phyloP scores from a whole-genome alignment of 352 stramenopile species.

The Globisporangium parvum region DNA sequence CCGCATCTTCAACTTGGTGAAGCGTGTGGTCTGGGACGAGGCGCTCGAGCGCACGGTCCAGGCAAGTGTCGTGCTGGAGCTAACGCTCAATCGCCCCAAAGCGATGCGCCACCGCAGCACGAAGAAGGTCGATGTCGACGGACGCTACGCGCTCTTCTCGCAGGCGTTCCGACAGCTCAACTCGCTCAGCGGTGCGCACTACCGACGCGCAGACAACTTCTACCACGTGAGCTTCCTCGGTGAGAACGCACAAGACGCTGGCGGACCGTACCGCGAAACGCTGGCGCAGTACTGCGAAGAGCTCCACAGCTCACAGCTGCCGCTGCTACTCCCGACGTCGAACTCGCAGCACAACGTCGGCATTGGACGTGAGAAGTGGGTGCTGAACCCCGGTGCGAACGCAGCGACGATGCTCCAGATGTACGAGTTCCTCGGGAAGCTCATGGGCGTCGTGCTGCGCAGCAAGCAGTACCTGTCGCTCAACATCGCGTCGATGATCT shows the following conservation, averaged over 20 bases:
- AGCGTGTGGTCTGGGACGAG: conserved; percentile 66
- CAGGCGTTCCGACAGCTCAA: conserved; percentile 84
- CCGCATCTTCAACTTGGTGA: conserved; percentile 71
- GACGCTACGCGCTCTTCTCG: conserved; percentile 67
- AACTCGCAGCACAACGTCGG: conserved; percentile 90
- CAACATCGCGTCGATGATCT: conserved; percentile 82
- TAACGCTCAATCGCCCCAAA: conserved; percentile 77
- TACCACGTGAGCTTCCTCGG: conserved; percentile 85
- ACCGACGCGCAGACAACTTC: conserved; percentile 59
- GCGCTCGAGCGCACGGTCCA: conserved; percentile 48
- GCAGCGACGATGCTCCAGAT: conserved; percentile 55
- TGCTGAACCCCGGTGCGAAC: conserved; percentile 78
- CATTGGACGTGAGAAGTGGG: conserved; percentile 82
- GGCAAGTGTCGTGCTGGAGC: conserved; percentile 40
- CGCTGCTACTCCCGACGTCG: conserved; percentile 83
- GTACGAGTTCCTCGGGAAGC: conserved; percentile 90
- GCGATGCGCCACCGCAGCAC: conserved; percentile 71
- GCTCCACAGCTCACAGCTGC: conserved; percentile 71
- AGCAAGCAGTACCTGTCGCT: conserved; percentile 88
- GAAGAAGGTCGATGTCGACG: conserved; percentile 52
- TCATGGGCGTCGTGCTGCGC: conserved; percentile 85
- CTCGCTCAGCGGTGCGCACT: conserved; percentile 49
- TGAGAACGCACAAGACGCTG: conserved; percentile 82
- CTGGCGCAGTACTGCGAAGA: conserved; percentile 81
- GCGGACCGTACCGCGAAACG: conserved; percentile 83